Percentiles rank a stretch among this genome's conserved stretches.
These are phyloP conservation scores for Neopestalotiopsis sp. DNA, from an alignment of 2,329 filamentous ascomycete species.

Conservation along the genomic window DNA sequence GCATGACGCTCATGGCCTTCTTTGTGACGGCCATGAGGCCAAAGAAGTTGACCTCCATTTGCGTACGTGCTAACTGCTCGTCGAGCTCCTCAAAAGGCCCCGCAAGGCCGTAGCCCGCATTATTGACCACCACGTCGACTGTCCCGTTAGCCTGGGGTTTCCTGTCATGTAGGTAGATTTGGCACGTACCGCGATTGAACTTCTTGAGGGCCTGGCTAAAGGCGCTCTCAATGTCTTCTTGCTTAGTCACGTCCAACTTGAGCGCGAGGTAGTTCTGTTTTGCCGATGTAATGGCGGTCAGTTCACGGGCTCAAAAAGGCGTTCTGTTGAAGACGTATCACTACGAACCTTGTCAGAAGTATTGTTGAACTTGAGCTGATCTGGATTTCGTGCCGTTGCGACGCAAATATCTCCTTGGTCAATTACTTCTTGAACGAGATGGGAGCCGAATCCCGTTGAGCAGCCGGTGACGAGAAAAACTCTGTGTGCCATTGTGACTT, in stretches of 20 bases:
- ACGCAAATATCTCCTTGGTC: constrained; percentile 45
- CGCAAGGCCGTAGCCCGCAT: constrained; percentile 34
- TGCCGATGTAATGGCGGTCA: neutral
- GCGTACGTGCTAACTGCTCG: constrained; percentile 24
- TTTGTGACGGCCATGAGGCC: constrained; percentile 44
- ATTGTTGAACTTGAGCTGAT: constrained; percentile 13
- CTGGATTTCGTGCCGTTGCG: constrained; percentile 41
- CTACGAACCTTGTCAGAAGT: constrained; percentile 6
- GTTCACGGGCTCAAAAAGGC: neutral
- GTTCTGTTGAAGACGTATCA: neutral
- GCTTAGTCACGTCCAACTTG: constrained; percentile 52
- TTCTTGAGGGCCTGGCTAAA: constrained; percentile 35
- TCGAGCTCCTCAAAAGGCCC: constrained; percentile 36
- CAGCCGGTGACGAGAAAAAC: constrained; percentile 48
- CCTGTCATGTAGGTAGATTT: too few relatives aligned
- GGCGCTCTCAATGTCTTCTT: constrained; percentile 39
- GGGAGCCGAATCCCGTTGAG: constrained; percentile 48
- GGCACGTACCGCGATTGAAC: constrained; percentile 34
- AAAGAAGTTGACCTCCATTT: constrained; percentile 50
- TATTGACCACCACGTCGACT: constrained; percentile 39
- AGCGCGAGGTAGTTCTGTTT: constrained; percentile 24
- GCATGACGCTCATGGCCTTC: constrained; percentile 42
- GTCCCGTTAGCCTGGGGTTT: too few relatives aligned
- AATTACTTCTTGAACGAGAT: constrained; percentile 42
- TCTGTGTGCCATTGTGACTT: neutral